Percentiles rank a stretch among this genome's conserved stretches.
Evolutionary conservation across 2,329 filamentous ascomycete species (phyloP).

Genomic region (Clonostachys sp.): DNA sequence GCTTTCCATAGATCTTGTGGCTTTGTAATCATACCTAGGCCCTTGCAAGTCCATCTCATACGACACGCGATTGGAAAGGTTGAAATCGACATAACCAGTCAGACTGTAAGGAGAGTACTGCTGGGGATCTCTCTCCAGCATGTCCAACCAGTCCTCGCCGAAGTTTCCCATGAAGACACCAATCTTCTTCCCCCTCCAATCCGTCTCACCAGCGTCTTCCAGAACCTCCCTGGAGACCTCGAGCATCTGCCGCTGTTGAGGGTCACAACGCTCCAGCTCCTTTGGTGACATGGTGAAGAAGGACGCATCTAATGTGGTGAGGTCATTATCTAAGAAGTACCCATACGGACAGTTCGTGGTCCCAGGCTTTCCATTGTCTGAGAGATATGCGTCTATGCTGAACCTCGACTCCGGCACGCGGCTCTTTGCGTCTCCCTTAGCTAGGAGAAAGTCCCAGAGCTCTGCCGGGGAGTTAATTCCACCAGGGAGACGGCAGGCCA

Average conservation of each 20-base stretch:
- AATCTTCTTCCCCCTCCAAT: slow-evolving; percentile 16
- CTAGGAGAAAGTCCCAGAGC: slow-evolving; percentile 24
- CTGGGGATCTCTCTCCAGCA: slow-evolving; percentile 13
- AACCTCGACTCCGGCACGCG: slow-evolving; percentile 13
- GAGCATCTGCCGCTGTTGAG: slow-evolving; percentile 32
- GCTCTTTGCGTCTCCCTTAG: slow-evolving; percentile 24
- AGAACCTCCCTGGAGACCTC: slow-evolving; percentile 34
- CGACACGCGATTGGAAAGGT: not conserved
- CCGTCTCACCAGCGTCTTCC: slow-evolving; percentile 12
- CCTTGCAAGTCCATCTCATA: not conserved
- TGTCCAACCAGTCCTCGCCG: slow-evolving; percentile 21
- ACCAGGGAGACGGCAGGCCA: slow-evolving; percentile 30
- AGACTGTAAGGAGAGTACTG: slow-evolving; percentile 8
- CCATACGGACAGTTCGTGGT: slow-evolving; percentile 7
- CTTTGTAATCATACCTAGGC: slow-evolving; percentile 13
- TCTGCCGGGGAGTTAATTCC: slow-evolving; percentile 21
- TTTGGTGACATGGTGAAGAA: slow-evolving; percentile 30
- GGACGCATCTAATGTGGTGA: slow-evolving; percentile 21
- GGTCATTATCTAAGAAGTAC: slow-evolving; percentile 29
- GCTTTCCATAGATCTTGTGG: slow-evolving; percentile 8
- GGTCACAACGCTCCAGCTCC: slow-evolving; percentile 33
- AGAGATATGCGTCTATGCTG: slow-evolving; percentile 11
- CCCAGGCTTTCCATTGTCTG: slow-evolving; percentile 20
- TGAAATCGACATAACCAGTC: slow-evolving; percentile 2
- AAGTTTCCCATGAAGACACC: slow-evolving; percentile 26